Conservation (phyloP, 805 yeast species). For the Metschnikowia noctiluminum region DNA sequence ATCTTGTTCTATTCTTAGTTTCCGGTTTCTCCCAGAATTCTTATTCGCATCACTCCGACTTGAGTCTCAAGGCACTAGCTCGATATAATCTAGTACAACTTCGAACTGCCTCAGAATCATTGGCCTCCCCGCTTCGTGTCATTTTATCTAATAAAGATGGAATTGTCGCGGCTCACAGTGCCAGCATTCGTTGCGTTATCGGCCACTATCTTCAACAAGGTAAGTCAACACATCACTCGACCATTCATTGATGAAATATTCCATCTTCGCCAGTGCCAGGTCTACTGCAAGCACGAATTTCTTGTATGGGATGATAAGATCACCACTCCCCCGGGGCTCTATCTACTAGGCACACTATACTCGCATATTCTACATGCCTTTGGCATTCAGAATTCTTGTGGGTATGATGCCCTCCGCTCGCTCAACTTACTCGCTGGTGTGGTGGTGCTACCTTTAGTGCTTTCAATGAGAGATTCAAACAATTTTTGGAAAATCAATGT, state of each 20-base stretch:
- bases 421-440: slow-evolving; percentile 68
- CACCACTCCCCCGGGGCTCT: slow-evolving; percentile 96
- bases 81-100: no score
- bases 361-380: slow-evolving; percentile 35
- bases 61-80: no score
- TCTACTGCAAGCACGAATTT: slow-evolving; percentile 61
- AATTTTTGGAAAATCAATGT: slow-evolving; percentile 28
- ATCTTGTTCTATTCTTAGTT: no score
- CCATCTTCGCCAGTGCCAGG: slow-evolving; percentile 76
- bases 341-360: slow-evolving; percentile 45
- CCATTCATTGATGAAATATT: slow-evolving; percentile 70
- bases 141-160: background rate
- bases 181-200: slow-evolving; percentile 4
- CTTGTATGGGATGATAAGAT: slow-evolving; percentile 65
- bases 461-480: slow-evolving; percentile 22
- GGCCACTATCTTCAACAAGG: slow-evolving; percentile 10
- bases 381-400: slow-evolving; percentile 21
- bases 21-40: no score
- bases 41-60: no score
- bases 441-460: slow-evolving; percentile 47
- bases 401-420: slow-evolving; percentile 25
- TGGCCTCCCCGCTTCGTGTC: background rate
- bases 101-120: no score
- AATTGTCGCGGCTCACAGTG: slow-evolving; percentile 3
- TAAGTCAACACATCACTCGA: slow-evolving; percentile 4